Conservation (phyloP, 1,284 basidiomycete species). For the Microbotryomycetes sp. region DNA sequence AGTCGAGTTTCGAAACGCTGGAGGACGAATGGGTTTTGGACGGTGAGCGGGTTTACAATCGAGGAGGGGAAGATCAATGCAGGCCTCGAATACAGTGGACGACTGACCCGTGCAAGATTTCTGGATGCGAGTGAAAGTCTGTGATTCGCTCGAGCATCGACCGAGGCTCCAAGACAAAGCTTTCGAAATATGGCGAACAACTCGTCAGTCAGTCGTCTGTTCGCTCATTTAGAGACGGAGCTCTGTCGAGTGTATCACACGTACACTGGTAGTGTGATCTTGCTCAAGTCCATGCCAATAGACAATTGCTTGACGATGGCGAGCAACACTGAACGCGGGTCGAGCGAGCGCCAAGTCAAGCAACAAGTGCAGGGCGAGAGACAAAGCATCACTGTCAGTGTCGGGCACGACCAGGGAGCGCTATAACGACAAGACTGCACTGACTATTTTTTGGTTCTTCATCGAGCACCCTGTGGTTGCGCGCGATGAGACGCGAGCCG, state of each 20-base stretch:
- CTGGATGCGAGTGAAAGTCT: conserved; percentile 98
- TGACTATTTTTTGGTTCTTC: conserved; percentile 44
- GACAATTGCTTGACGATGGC: conserved; percentile 74
- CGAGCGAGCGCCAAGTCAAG: neutral
- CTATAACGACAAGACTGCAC: too few relatives aligned
- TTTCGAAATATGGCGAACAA: conserved; percentile 50
- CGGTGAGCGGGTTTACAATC: neutral
- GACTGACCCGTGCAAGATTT: conserved; percentile 88
- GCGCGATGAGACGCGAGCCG: neutral
- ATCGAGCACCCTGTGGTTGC: conserved; percentile 39
- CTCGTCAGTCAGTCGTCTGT: too few relatives aligned
- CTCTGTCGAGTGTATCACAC: neutral
- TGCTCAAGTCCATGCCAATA: conserved; percentile 87
- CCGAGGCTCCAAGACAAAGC: conserved; percentile 88
- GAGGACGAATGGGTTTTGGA: conserved; percentile 16
- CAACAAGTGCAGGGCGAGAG: neutral
- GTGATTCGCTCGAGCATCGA: conserved; percentile 89
- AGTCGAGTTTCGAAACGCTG: conserved; percentile 65
- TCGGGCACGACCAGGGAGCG: too few relatives aligned
- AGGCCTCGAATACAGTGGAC: neutral
- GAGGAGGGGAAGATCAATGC: neutral
- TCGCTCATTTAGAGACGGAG: too few relatives aligned
- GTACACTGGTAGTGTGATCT: conserved; percentile 46
- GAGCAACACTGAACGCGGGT: conserved; percentile 37
- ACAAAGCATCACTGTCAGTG: neutral